These are phyloP conservation scores for Vanderwaltozyma tropicalis DNA, from an alignment of 805 yeast species.

Conservation along the genomic window DNA sequence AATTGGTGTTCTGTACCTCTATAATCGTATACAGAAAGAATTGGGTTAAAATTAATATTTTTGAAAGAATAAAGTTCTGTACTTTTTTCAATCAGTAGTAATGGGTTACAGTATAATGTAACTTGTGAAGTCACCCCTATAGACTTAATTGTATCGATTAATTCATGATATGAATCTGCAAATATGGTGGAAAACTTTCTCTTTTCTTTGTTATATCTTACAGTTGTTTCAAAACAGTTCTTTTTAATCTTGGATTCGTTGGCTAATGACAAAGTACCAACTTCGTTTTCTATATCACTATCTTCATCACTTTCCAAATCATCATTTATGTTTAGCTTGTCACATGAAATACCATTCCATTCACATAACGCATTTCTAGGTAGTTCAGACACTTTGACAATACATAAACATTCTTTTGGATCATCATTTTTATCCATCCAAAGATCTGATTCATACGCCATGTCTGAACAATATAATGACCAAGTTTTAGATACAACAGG, in stretches of 20 bases:
- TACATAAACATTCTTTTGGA: constrained; percentile 29
- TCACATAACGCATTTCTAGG: constrained; percentile 61
- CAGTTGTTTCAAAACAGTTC: neutral
- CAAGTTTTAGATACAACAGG: constrained; percentile 33
- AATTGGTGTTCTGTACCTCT: constrained; percentile 11
- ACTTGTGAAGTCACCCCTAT: constrained; percentile 4
- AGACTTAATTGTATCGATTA: constrained; percentile 1
- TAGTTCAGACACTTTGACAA: constrained; percentile 45
- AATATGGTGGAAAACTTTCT: constrained; percentile 16
- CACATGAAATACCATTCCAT: constrained; percentile 59
- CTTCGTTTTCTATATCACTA: too few species aligned
- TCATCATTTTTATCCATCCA: constrained; percentile 20
- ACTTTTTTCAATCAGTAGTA: neutral
- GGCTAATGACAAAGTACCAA: neutral
- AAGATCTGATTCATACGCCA: constrained; percentile 13
- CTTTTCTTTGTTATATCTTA: constrained; percentile 1
- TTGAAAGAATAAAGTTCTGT: neutral
- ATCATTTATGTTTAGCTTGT: constrained; percentile 27
- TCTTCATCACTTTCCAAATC: constrained; percentile 16
- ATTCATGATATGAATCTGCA: constrained; percentile 7
- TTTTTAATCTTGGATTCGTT: neutral
- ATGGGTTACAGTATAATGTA: constrained; percentile 13
- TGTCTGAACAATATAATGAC: constrained; percentile 32
- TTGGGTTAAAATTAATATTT: constrained; percentile 20
- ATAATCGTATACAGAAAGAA: constrained; percentile 18